Conservation (phyloP, 805 yeast species). For the Cyberlindnera mycetangii region DNA sequence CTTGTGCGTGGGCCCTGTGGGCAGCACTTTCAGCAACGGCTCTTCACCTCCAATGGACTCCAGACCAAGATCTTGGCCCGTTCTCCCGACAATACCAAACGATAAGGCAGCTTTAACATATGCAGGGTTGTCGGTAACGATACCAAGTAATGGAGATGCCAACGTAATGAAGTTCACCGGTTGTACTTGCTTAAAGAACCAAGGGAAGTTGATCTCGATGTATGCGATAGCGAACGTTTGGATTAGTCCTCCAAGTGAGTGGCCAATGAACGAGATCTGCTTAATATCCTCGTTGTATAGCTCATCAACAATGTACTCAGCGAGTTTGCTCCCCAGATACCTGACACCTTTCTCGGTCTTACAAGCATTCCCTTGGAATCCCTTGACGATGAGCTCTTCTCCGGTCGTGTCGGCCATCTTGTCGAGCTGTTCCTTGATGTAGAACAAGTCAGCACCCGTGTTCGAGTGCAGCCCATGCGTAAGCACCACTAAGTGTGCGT, state of each 20-base stretch:
- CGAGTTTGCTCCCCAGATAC: conserved; percentile 68
- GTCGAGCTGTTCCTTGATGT: conserved; percentile 67
- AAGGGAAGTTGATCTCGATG: conserved; percentile 61
- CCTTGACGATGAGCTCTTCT: conserved; percentile 63
- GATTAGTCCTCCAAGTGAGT: conserved; percentile 74
- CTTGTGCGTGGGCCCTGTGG: conserved; percentile 65
- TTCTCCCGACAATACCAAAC: conserved; percentile 75
- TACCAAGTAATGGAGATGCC: conserved; percentile 76
- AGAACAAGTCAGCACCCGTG: conserved; percentile 71
- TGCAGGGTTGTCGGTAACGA: conserved; percentile 74
- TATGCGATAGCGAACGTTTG: conserved; percentile 80
- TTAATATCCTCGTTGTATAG: conserved; percentile 41
- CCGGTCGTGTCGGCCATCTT: conserved; percentile 34
- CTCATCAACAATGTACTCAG: conserved; percentile 57
- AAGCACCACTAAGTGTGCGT: conserved; percentile 63
- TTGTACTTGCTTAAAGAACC: conserved; percentile 55
- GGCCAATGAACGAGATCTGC: conserved; percentile 72
- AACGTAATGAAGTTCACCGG: conserved; percentile 70
- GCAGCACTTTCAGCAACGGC: conserved; percentile 60
- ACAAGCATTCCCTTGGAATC: conserved; percentile 67
- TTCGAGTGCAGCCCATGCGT: conserved; percentile 83
- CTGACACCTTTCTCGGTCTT: conserved; percentile 78
- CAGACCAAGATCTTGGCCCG: conserved; percentile 76
- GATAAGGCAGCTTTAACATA: conserved; percentile 66
- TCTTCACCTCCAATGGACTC: conserved; percentile 39